Evolutionary conservation across 2,329 filamentous ascomycete genomes (phyloP).

Genomic region (Xylariaceae sp.): DNA sequence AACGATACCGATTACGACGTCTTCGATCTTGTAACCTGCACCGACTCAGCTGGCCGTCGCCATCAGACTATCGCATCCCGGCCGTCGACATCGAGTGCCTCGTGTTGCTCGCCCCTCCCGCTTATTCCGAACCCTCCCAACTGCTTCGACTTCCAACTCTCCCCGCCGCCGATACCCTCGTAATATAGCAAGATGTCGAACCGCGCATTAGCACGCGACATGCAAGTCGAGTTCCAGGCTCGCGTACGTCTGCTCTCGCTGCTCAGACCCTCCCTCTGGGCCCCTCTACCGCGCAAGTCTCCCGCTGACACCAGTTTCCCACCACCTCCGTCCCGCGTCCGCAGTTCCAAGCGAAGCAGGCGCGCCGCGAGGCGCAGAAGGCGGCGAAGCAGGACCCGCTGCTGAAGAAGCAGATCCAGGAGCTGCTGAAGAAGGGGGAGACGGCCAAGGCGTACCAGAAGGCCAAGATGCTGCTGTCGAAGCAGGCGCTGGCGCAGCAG

Average conservation of each 20-base stretch:
- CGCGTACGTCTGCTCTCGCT: constrained; percentile 30
- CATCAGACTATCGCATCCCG: too few species aligned
- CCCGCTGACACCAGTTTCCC: too few species aligned
- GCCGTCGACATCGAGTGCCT: too few species aligned
- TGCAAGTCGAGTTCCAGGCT: constrained; percentile 56
- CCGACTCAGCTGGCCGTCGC: too few species aligned
- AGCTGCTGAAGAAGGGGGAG: constrained; percentile 54
- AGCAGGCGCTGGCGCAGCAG: constrained; percentile 54
- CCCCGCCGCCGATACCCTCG: too few species aligned
- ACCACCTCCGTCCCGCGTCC: constrained; percentile 1
- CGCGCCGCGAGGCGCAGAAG: constrained; percentile 53
- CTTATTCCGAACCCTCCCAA: too few species aligned
- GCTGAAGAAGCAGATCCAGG: constrained; percentile 56
- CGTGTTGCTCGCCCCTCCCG: too few species aligned
- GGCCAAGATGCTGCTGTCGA: constrained; percentile 54
- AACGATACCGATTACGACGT: too few species aligned
- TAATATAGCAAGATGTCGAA: constrained; percentile 53
- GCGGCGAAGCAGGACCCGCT: constrained; percentile 53
- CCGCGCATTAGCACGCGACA: constrained; percentile 51
- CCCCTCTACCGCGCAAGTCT: too few species aligned
- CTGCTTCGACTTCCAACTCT: constrained; percentile 1
- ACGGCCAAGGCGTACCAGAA: constrained; percentile 57
- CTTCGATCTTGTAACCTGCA: too few species aligned
- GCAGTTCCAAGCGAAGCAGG: constrained; percentile 55
- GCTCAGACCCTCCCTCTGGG: too few species aligned